phyloP scores from a whole-genome alignment of 345 rosid species.

The Crucihimalaya himalaica region DNA sequence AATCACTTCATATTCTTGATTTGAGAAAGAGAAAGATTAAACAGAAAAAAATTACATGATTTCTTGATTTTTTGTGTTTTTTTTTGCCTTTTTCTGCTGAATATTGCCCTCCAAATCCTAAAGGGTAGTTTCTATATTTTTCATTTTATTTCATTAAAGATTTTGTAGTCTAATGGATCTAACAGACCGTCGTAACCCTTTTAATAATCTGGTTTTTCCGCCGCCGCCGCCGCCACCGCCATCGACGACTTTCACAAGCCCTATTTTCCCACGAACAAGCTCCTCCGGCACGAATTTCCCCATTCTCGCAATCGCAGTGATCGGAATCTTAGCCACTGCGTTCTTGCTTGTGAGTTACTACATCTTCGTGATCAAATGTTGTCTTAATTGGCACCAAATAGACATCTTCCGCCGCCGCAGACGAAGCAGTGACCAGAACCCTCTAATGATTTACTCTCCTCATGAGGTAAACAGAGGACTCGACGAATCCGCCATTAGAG shows the following conservation, averaged over 20 bases:
- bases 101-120: neutral
- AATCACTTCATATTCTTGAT: neutral
- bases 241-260: slow-evolving; percentile 21
- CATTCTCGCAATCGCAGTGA: slow-evolving; percentile 72
- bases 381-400: slow-evolving; percentile 82
- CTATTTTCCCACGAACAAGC: slow-evolving; percentile 35
- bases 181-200: slow-evolving; percentile 36
- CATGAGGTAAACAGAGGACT: slow-evolving; percentile 58
- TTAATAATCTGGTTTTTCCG: slow-evolving; percentile 39
- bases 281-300: slow-evolving; percentile 47
- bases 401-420: slow-evolving; percentile 59
- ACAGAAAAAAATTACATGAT: neutral
- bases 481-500: slow-evolving; percentile 73
- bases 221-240: slow-evolving; percentile 29
- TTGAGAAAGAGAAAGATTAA: neutral
- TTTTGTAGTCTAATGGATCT: slow-evolving; percentile 32
- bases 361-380: slow-evolving; percentile 84
- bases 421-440: slow-evolving; percentile 49
- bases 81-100: neutral
- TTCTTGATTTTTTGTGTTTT: neutral
- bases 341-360: slow-evolving; percentile 89
- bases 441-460: slow-evolving; percentile 52
- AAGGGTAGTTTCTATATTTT: neutral
- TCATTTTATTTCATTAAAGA: neutral
- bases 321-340: slow-evolving; percentile 82